Evolutionary conservation across 306 rosid genomes (phyloP).

Genomic region (Quercus suber): DNA sequence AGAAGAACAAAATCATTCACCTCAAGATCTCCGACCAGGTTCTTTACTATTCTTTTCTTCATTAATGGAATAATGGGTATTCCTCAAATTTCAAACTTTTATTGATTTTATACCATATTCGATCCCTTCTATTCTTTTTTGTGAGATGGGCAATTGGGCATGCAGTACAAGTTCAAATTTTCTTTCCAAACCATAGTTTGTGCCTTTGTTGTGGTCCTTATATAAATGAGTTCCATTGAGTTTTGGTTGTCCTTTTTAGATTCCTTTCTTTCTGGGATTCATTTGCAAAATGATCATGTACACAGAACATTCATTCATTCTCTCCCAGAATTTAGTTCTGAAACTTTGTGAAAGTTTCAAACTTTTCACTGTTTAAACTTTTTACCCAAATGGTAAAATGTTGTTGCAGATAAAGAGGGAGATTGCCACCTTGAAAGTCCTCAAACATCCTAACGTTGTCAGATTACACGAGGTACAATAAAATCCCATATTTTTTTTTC

Average conservation of each 20-base stretch:
- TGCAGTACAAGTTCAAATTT: not conserved
- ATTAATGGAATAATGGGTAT: not conserved
- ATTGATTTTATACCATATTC: no score
- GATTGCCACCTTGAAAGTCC: conserved; percentile 74
- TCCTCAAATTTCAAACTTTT: not conserved
- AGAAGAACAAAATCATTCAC: conserved; percentile 55
- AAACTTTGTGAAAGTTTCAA: not conserved
- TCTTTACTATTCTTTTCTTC: not conserved
- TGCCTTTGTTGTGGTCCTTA: no score
- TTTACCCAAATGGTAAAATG: not conserved
- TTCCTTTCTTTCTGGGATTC: not conserved
- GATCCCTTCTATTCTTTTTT: no score
- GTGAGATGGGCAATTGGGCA: no score
- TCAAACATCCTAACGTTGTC: conserved; percentile 82
- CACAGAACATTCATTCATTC: not conserved
- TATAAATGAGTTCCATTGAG: not conserved
- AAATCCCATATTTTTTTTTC: not conserved
- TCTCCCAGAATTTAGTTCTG: not conserved
- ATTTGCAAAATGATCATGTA: not conserved
- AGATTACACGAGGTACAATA: conserved; percentile 67
- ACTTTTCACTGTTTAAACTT: not conserved
- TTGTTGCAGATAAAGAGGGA: conserved; percentile 88
- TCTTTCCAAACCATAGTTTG: not conserved
- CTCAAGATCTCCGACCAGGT: conserved; percentile 82
- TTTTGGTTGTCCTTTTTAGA: not conserved